Evolutionary conservation across 805 yeast species (phyloP), one percentile per base, ranked within the genome.

Genomic region (Barnettozyma pratensis): DNA sequence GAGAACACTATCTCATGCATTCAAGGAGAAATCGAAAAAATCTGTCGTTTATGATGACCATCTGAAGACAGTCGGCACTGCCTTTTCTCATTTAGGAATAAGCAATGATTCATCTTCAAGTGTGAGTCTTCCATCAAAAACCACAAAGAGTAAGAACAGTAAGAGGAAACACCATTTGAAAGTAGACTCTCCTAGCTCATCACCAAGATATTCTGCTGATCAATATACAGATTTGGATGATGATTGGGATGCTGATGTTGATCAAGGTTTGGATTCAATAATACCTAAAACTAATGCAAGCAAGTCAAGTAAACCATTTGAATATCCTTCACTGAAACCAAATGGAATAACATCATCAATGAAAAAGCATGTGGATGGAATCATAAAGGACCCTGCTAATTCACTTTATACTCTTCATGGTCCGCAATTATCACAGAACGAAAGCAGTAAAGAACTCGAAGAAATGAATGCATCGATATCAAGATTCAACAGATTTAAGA

Each of bases 201-300:
- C 60, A 27, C 65, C 64, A 6, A 62, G 66, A 41, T 60, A 56
- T 39, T 65, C 68, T 32, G 44, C 11, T 12, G 62, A 53, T 42
- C 65, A 64, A 48, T 85, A 83, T 60, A 71, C 81, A 40, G 96
- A 90, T 61, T 69, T 83, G 49, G 96, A 90, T 63, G 96, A 87
- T 57, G 97, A 89, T 65, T 90, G 97, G 97, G 92, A 89, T 64
- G 95, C 92, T 10, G 84, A 81, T 40, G 81, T 77, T 47, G 80
- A 76, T 41, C 72, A 69, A 51, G 65, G 59, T 5, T 39, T 60
- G 11, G 42, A 46, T 8, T 51, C 56, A 4, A 54, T 53, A 55
- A 52, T 63, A 51, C 66, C 71, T 57, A 42, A 62, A 56, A 39
- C 66, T 65, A 8, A 63, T 52, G 54, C 60, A 62, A 37, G 46